Percentiles rank a stretch among this genome's conserved stretches.
Evolutionary conservation across 2,329 filamentous ascomycete species (phyloP).

Genomic region (Aspergillus sp.): DNA sequence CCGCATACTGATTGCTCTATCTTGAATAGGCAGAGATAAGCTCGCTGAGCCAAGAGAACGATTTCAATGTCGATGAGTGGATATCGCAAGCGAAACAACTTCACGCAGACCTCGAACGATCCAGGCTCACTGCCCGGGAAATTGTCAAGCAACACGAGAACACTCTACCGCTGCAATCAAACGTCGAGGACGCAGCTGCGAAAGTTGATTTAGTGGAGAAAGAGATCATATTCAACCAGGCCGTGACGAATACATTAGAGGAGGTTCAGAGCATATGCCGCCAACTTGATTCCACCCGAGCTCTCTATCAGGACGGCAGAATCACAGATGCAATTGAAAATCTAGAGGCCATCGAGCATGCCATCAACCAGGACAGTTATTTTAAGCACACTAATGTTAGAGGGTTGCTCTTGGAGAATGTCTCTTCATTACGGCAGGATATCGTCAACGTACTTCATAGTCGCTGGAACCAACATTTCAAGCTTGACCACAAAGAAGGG

Average conservation of each 20-base stretch:
- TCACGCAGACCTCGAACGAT: conserved; percentile 82
- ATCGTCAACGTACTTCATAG: conserved; percentile 69
- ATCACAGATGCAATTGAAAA: conserved; percentile 54
- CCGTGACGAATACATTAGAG: conserved; percentile 55
- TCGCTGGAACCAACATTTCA: conserved; percentile 73
- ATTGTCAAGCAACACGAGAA: conserved; percentile 79
- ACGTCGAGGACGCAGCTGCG: conserved; percentile 64
- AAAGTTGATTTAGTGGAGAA: conserved; percentile 61
- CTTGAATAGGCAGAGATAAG: conserved; percentile 70
- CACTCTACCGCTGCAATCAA: conserved; percentile 65
- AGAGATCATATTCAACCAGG: conserved; percentile 64
- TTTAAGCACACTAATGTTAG: conserved; percentile 44
- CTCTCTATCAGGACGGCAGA: conserved; percentile 50
- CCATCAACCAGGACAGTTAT: conserved; percentile 33
- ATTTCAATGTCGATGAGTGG: conserved; percentile 83
- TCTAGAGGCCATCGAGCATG: conserved; percentile 49
- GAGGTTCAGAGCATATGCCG: conserved; percentile 56
- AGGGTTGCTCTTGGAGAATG: conserved; percentile 66
- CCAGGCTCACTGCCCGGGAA: conserved; percentile 76
- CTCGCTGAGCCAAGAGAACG: conserved; percentile 74
- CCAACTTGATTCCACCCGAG: conserved; percentile 53
- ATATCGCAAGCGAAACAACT: conserved; percentile 81
- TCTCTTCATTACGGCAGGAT: conserved; percentile 67
- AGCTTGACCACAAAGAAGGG: conserved; percentile 61
- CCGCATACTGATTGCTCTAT: conserved; percentile 18